A percentile compares a stretch with the other conserved stretches of the same genome.
These are phyloP conservation scores for Peronospora destructor DNA, from an alignment of 352 stramenopile species.

Conservation along the genomic window DNA sequence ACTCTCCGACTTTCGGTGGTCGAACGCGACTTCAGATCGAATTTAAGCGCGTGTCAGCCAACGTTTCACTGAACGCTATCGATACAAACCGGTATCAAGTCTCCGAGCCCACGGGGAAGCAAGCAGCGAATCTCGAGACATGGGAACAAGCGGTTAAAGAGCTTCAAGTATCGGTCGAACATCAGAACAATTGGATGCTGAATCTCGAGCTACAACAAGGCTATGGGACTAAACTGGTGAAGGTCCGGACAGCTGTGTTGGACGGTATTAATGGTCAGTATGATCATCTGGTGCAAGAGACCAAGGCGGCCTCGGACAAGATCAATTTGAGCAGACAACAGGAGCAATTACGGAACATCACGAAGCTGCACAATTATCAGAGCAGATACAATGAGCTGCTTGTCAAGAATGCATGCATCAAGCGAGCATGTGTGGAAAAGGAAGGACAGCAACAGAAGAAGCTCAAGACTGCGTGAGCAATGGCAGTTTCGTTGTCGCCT, in stretches of 20 bases:
- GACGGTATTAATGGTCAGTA: conserved; percentile 60
- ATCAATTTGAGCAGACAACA: conserved; percentile 65
- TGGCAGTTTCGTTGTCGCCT: neutral
- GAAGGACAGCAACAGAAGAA: conserved; percentile 32
- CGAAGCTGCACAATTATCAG: conserved; percentile 51
- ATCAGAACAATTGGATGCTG: conserved; percentile 55
- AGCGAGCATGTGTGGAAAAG: conserved; percentile 26
- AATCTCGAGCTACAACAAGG: conserved; percentile 73
- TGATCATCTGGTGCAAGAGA: conserved; percentile 32
- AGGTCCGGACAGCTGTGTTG: conserved; percentile 52
- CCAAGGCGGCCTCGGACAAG: conserved; percentile 33
- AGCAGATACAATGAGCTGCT: conserved; percentile 55
- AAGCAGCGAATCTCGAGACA: conserved; percentile 31
- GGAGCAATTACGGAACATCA: conserved; percentile 55
- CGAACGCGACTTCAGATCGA: conserved; percentile 53
- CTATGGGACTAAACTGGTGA: conserved; percentile 64
- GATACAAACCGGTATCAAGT: conserved; percentile 69
- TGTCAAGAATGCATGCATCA: conserved; percentile 58
- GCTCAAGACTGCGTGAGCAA: conserved; percentile 27
- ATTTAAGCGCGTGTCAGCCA: conserved; percentile 62
- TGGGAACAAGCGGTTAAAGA: conserved; percentile 52
- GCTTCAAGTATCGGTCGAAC: conserved; percentile 46
- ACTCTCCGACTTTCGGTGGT: conserved; percentile 47
- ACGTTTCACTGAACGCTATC: conserved; percentile 60
- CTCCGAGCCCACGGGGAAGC: conserved; percentile 34